Base-by-base conservation (phyloP, 257 asterid genomes). In the Paraleonurus japonicus region DNA sequence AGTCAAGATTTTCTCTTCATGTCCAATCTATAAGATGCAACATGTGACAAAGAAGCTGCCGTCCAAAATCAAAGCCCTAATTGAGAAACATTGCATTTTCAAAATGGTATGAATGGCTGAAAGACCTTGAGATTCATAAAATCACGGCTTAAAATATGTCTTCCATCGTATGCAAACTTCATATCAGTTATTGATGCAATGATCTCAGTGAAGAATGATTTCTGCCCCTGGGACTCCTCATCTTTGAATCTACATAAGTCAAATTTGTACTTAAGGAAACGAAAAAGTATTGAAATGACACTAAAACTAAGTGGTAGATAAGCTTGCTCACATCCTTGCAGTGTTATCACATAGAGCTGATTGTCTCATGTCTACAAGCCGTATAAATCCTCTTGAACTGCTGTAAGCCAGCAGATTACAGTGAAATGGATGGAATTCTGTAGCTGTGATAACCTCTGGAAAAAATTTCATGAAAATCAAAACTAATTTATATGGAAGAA, bases 351-450 rank as follows among this genome's bases (percentile, higher is more conserved):
- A 90, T 17, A 88, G 73, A 24, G 97, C 96, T 30, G 97, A 90
- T 76, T 85, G 81, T 72, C 97, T 87, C 92, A 86, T 77, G 84
- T 88, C 97, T 53, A 86, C 92, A 39, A 90, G 82, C 58, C 92
- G 93, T 63, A 88, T 77, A 80, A 70, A 85, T 69, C 96, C 96
- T 73, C 89, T 90, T 60, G 95, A 86, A 86, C 97, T 85, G 83
- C 92, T 80, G 78, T 85, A 88, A 69, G 88, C 96, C 76, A 90
- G 84, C 78, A 88, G 80, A 77, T 90, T 90, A 80, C 97, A 90
- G 68, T 88, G 96, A 53, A 75, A 78, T 15, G 97, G 97, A 68
- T 90, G 92, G 81, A 90, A 90, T 50, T 88, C 92, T 33, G 91
- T 86, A 43, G 93, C 83, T 70, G 97, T 90, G 74, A 88, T 82